Evolutionary conservation across 2,329 filamentous ascomycete species (phyloP).

Genomic region (Cadophora luteo-olivacea): DNA sequence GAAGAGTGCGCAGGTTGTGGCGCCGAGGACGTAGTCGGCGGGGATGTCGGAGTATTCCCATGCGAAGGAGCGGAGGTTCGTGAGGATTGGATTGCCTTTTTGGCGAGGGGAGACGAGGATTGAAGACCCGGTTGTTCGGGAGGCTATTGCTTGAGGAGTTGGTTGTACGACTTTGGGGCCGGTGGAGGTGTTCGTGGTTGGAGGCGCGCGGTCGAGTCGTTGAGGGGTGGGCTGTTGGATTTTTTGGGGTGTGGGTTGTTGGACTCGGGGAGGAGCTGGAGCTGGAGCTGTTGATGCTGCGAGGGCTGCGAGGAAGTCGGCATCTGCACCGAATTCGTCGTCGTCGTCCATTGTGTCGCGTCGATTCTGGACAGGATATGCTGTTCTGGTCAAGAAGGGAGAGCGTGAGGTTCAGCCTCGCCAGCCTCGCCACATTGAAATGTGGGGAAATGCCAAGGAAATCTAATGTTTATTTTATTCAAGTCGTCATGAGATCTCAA

Average conservation of each 20-base stretch:
- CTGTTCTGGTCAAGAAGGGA: not conserved
- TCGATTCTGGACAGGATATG: not conserved
- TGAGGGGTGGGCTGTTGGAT: constrained; percentile 60
- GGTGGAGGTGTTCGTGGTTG: constrained; percentile 43
- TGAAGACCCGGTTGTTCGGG: constrained; percentile 68
- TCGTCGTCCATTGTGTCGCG: constrained; percentile 52
- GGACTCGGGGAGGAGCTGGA: constrained; percentile 32
- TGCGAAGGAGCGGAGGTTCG: constrained; percentile 78
- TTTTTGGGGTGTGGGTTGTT: constrained; percentile 48
- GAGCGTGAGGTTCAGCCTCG: constrained; percentile 11
- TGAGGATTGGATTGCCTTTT: constrained; percentile 92
- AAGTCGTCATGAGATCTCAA: not conserved
- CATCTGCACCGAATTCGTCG: constrained; percentile 62
- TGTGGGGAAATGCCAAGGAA: constrained; percentile 14
- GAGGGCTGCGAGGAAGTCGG: constrained; percentile 62
- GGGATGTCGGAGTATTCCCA: constrained; percentile 99
- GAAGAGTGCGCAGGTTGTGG: constrained; percentile 90
- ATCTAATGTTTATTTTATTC: not conserved
- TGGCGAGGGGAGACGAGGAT: constrained; percentile 92
- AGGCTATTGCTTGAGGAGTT: constrained; percentile 82
- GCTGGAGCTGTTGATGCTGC: constrained; percentile 50
- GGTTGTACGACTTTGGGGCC: constrained; percentile 77
- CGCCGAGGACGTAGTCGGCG: constrained; percentile 88
- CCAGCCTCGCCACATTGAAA: constrained; percentile 17
- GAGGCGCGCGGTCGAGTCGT: constrained; percentile 58